Conservation (phyloP, 23 red algal species). For the Gracilaria domingensis region DNA sequence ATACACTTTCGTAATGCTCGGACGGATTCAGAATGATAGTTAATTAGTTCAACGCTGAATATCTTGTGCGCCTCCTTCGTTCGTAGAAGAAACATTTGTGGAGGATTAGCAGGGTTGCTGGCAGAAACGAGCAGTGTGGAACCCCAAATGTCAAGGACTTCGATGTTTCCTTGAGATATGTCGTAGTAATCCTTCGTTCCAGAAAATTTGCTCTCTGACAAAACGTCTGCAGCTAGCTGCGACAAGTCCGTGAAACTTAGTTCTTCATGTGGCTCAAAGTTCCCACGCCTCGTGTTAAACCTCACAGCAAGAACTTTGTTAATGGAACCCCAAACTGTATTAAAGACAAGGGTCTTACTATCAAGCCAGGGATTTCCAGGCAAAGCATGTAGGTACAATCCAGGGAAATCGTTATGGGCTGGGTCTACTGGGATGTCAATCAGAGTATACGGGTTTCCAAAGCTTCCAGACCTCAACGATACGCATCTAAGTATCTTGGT, state of each 20-base stretch:
- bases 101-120: neutral
- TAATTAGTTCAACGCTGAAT: neutral
- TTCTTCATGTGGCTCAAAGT: conserved; percentile 13
- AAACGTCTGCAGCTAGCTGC: neutral
- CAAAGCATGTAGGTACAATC: conserved; percentile 79
- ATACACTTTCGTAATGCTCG: neutral
- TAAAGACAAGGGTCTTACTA: conserved; percentile 49
- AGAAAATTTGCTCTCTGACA: neutral
- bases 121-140: neutral
- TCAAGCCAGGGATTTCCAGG: conserved; percentile 70
- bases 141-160: conserved; percentile 12
- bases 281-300: conserved; percentile 22
- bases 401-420: conserved; percentile 57
- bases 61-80: neutral
- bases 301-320: conserved; percentile 53
- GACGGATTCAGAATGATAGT: neutral
- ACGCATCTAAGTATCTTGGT: conserved; percentile 65
- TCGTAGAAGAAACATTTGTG: neutral
- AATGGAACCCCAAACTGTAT: conserved; percentile 65
- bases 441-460: conserved; percentile 43
- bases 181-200: neutral
- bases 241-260: conserved; percentile 16
- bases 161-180: conserved; percentile 14
- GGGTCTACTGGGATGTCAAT: conserved; percentile 20
- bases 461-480: neutral